Conservation (phyloP, 2,329 filamentous ascomycete species). For the Claviceps lovelessii region DNA sequence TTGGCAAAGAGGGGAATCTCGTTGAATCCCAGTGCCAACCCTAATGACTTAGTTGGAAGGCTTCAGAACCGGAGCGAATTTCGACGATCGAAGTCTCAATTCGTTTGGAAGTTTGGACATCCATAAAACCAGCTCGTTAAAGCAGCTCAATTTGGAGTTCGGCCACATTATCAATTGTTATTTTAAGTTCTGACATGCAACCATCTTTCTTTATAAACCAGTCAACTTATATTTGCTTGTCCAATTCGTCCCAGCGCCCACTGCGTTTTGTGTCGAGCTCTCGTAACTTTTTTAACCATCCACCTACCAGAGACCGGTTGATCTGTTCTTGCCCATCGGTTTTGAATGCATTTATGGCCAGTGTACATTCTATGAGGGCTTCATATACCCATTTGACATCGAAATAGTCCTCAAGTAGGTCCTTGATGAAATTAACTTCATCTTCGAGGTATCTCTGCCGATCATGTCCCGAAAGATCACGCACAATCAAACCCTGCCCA, state of each 20-base stretch:
- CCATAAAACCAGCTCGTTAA: not conserved
- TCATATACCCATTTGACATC: conserved; percentile 77
- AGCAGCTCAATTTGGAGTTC: not conserved
- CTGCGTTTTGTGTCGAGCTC: conserved; percentile 59
- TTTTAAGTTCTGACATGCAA: not conserved
- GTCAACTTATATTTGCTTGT: conserved; percentile 21
- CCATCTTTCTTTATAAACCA: not conserved
- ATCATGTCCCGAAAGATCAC: conserved; percentile 40
- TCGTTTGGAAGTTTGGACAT: not conserved
- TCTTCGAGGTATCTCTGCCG: conserved; percentile 49
- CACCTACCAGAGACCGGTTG: conserved; percentile 23
- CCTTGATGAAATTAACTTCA: conserved; percentile 62
- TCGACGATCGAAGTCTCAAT: not conserved
- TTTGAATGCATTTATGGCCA: conserved; percentile 25
- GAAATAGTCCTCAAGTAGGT: conserved; percentile 44
- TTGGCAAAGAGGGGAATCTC: conserved; percentile 36
- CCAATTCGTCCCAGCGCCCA: conserved; percentile 63
- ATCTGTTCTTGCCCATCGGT: conserved; percentile 25
- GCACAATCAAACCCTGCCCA: conserved; percentile 1
- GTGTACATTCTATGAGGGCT: conserved; percentile 61
- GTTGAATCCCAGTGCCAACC: conserved; percentile 21
- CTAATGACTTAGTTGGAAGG: not conserved
- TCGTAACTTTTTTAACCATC: conserved; percentile 52
- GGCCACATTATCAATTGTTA: not conserved
- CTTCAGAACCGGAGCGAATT: conserved; percentile 4